Evolutionary conservation across 441 rosid genomes (phyloP).

Genomic region (Pelargonium exstipulatum): DNA sequence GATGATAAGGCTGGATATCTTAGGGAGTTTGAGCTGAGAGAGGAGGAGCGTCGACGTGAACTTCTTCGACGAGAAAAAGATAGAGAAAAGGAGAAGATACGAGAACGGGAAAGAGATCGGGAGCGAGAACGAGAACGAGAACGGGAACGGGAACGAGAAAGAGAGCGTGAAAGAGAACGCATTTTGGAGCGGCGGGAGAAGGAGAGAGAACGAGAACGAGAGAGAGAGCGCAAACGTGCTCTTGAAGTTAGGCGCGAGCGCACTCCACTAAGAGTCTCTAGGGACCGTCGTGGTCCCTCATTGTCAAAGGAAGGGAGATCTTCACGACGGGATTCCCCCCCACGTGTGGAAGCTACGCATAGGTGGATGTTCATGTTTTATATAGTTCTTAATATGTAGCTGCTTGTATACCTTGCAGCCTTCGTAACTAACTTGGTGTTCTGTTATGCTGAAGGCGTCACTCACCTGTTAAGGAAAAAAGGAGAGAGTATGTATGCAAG

Average conservation of each 20-base stretch:
- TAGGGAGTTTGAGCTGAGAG: constrained; percentile 84
- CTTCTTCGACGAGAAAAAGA: constrained; percentile 80
- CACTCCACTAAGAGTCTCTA: constrained; percentile 62
- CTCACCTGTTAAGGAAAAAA: constrained; percentile 87
- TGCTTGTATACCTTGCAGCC: constrained; percentile 49
- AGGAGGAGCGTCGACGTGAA: constrained; percentile 85
- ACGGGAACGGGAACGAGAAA: constrained; percentile 17
- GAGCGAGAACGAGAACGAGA: constrained; percentile 50
- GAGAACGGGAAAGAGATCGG: constrained; percentile 53
- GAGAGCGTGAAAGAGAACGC: constrained; percentile 41
- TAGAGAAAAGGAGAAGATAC: constrained; percentile 70
- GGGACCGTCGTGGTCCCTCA: constrained; percentile 76
- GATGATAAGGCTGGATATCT: constrained; percentile 95
- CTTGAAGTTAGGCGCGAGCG: constrained; percentile 61
- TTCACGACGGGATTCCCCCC: constrained; percentile 59
- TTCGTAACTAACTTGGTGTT: constrained; percentile 69
- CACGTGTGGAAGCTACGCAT: constrained; percentile 64
- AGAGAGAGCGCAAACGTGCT: constrained; percentile 66
- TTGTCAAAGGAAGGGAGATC: constrained; percentile 51
- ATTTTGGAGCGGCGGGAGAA: constrained; percentile 10
- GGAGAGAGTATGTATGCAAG: constrained; percentile 98
- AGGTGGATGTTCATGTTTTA: constrained; percentile 91
- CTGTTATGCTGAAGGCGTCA: constrained; percentile 98
- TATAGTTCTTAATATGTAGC: constrained; percentile 65
- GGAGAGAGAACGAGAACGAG: constrained; percentile 55